Percentiles rank a stretch among this genome's conserved stretches.
phyloP scores from a whole-genome alignment of 176 grass and related monocot genomes.

The Ensete ventricosum region DNA sequence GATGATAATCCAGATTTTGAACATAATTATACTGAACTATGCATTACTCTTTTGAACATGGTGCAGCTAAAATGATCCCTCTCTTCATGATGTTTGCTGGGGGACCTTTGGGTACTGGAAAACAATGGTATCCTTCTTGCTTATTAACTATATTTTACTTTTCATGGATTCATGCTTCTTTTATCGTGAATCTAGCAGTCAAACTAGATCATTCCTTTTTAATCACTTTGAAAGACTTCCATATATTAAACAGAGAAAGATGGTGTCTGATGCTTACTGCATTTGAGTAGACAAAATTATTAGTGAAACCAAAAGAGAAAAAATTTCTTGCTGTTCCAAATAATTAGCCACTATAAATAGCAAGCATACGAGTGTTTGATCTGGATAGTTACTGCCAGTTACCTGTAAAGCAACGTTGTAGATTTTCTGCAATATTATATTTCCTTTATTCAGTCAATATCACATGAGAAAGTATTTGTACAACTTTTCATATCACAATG shows the following conservation, averaged over 20 bases:
- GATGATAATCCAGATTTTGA: not conserved
- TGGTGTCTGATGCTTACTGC: not conserved
- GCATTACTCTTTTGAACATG: constrained; percentile 2
- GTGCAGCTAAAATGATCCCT: constrained; percentile 98
- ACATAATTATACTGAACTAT: not conserved
- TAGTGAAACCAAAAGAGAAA: not conserved
- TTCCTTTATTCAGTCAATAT: not conserved
- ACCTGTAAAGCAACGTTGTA: too few relatives aligned
- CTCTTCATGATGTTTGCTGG: constrained; percentile 94
- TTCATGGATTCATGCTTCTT: not conserved
- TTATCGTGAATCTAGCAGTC: not conserved
- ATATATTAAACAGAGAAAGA: not conserved
- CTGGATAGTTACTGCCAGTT: too few relatives aligned
- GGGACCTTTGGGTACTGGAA: constrained; percentile 68
- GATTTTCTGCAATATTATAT: too few relatives aligned
- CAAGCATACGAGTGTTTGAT: not conserved
- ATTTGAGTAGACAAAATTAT: not conserved
- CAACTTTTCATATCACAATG: too few relatives aligned
- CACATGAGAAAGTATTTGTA: not conserved
- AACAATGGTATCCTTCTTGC: constrained; percentile 45
- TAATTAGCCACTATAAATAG: not conserved
- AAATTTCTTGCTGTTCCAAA: not conserved
- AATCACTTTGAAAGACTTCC: not conserved
- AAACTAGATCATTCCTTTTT: not conserved
- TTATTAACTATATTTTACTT: not conserved